Conservation (phyloP, 257 asterid species). For the Fraxinus americana region DNA sequence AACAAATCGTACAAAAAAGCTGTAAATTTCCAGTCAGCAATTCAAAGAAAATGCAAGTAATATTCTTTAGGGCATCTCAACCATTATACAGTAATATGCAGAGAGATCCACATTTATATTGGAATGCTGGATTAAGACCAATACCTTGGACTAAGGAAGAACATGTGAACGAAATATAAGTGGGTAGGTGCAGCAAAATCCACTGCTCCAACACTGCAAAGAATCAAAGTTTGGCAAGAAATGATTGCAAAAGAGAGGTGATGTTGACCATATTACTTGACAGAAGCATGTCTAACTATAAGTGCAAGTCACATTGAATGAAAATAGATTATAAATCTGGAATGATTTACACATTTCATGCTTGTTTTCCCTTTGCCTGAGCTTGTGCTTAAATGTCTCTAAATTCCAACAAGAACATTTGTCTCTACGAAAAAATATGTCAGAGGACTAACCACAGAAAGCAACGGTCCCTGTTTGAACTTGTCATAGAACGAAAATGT, state of each 20-base stretch:
- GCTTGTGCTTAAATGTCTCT: not conserved
- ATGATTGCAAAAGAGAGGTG: constrained; percentile 5
- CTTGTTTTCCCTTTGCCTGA: not conserved
- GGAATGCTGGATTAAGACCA: not conserved
- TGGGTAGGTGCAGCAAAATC: constrained; percentile 96
- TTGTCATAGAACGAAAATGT: constrained; percentile 85
- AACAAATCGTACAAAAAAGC: not conserved
- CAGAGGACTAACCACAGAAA: constrained; percentile 80
- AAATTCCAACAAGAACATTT: not conserved
- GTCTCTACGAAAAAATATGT: not conserved
- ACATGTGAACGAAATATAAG: constrained; percentile 66
- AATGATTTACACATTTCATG: not conserved
- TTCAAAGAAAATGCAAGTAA: not conserved
- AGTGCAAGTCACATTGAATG: constrained; percentile 2
- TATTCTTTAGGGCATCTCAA: not conserved
- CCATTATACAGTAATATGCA: not conserved
- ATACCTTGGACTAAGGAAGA: constrained; percentile 52
- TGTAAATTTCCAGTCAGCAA: not conserved
- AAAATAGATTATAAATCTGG: constrained; percentile 5
- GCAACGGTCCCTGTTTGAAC: constrained; percentile 93
- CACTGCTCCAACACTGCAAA: constrained; percentile 95
- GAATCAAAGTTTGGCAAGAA: constrained; percentile 23
- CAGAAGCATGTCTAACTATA: not conserved
- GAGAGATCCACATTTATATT: not conserved
- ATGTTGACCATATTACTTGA: not conserved